A percentile compares a stretch with the other conserved stretches of the same genome.
These are phyloP conservation scores for Nemania sp. DNA, from an alignment of 2,329 filamentous ascomycete species.

Conservation along the genomic window DNA sequence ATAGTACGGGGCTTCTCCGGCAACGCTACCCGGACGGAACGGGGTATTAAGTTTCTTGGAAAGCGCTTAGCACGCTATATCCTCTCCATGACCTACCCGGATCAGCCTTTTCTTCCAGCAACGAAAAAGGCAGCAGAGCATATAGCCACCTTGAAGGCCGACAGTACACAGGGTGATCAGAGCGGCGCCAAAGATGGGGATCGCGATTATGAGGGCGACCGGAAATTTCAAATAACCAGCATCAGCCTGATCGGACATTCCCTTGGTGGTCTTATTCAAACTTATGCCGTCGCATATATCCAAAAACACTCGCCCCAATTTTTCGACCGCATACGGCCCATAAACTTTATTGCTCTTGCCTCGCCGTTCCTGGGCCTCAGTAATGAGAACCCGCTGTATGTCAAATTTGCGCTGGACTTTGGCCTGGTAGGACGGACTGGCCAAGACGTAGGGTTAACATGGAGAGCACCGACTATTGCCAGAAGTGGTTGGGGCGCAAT, in stretches of 20 bases:
- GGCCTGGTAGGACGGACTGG: constrained; percentile 95
- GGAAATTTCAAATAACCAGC: constrained; percentile 83
- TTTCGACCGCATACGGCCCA: constrained; percentile 80
- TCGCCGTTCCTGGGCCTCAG: constrained; percentile 89
- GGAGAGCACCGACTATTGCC: constrained; percentile 85
- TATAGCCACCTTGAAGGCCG: constrained; percentile 46
- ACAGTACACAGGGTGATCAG: constrained; percentile 47
- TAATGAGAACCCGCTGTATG: constrained; percentile 96
- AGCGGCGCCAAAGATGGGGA: constrained; percentile 57
- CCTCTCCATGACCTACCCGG: constrained; percentile 86
- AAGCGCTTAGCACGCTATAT: constrained; percentile 93
- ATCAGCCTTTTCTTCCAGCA: constrained; percentile 82
- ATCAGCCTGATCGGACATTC: constrained; percentile 96
- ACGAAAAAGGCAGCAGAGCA: constrained; percentile 55
- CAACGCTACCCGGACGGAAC: constrained; percentile 89
- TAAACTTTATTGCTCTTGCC: constrained; percentile 89
- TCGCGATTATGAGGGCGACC: constrained; percentile 43
- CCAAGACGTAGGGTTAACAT: constrained; percentile 91
- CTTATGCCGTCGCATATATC: constrained; percentile 94
- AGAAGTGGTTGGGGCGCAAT: constrained; percentile 87
- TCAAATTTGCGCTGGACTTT: constrained; percentile 96
- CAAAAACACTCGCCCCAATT: constrained; percentile 93
- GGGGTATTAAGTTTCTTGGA: constrained; percentile 94
- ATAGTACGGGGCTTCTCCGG: constrained; percentile 88
- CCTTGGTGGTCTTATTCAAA: constrained; percentile 86